These are phyloP conservation scores for Didymella pomorum DNA, from an alignment of 2,329 filamentous ascomycete genomes.

Conservation along the genomic window DNA sequence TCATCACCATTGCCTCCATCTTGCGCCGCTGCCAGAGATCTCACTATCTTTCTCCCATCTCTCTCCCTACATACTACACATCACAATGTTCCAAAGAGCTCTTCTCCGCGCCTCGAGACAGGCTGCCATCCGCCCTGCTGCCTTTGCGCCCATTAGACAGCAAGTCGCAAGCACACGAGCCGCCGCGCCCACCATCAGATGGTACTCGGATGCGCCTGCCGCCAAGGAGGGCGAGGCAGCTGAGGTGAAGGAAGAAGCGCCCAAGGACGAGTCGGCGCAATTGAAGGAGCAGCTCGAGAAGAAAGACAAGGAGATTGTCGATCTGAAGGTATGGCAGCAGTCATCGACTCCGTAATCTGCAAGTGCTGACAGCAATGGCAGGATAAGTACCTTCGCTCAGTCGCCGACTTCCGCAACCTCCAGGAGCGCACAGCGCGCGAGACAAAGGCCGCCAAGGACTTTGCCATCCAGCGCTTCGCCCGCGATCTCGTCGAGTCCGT, in stretches of 20 bases:
- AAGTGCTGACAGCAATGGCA: constrained; percentile 50
- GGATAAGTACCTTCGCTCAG: constrained; percentile 93
- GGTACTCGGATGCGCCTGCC: constrained; percentile 59
- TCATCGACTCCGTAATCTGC: neutral
- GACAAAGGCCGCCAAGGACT: constrained; percentile 84
- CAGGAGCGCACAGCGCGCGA: constrained; percentile 94
- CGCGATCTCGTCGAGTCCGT: constrained; percentile 94
- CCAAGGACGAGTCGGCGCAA: constrained; percentile 39
- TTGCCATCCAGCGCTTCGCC: constrained; percentile 93
- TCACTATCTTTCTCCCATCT: constrained; percentile 1
- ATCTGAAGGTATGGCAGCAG: constrained; percentile 76
- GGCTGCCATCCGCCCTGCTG: constrained; percentile 53
- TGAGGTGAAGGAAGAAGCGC: constrained; percentile 58
- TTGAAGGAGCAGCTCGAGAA: constrained; percentile 73
- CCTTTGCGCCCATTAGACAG: constrained; percentile 48
- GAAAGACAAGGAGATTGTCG: constrained; percentile 75
- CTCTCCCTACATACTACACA: constrained; percentile 16
- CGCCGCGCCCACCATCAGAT: constrained; percentile 47
- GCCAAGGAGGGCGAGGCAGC: constrained; percentile 51
- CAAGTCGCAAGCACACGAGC: constrained; percentile 44
- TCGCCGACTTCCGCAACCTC: constrained; percentile 97
- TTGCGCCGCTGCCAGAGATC: neutral
- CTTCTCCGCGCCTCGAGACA: constrained; percentile 58
- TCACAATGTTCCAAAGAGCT: constrained; percentile 60
- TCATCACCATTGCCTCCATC: constrained; percentile 18